Conservation (phyloP, 495 filamentous ascomycete genomes). For the Hyaloscypha variabilis region DNA sequence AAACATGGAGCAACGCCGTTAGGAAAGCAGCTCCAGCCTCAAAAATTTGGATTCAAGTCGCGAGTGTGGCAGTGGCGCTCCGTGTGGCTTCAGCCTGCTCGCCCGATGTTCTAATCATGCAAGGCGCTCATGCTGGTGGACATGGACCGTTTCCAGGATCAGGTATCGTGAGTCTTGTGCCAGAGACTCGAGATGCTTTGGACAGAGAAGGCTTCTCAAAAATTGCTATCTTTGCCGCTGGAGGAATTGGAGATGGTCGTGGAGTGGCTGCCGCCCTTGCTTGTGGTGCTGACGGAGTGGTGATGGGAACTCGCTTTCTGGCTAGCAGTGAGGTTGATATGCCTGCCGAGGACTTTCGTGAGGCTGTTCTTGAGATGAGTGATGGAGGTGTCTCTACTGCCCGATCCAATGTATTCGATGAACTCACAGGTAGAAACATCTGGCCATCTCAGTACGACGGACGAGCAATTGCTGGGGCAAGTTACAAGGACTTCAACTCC, state of each 20-base stretch:
- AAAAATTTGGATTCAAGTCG: constrained; percentile 68
- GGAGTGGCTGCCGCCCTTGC: constrained; percentile 57
- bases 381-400: constrained; percentile 67
- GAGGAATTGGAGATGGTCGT: constrained; percentile 62
- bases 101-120: constrained; percentile 70
- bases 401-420: constrained; percentile 69
- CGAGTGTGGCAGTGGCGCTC: constrained; percentile 56
- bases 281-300: constrained; percentile 61
- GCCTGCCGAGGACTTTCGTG: constrained; percentile 53
- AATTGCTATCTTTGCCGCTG: constrained; percentile 61
- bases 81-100: constrained; percentile 37
- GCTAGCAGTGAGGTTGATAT: constrained; percentile 58
- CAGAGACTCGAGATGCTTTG: constrained; percentile 51
- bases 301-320: constrained; percentile 65
- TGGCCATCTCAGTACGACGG: constrained; percentile 69
- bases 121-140: constrained; percentile 72
- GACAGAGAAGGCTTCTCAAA: constrained; percentile 25
- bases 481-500: constrained; percentile 55
- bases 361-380: constrained; percentile 55
- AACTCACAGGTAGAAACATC: constrained; percentile 62
- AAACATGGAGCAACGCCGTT: constrained; percentile 55
- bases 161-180: constrained; percentile 27
- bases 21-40: constrained; percentile 40
- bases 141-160: constrained; percentile 59
- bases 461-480: constrained; percentile 61